Conservation (phyloP, 2,329 filamentous ascomycete genomes). For the Podosphaera aphanis region DNA sequence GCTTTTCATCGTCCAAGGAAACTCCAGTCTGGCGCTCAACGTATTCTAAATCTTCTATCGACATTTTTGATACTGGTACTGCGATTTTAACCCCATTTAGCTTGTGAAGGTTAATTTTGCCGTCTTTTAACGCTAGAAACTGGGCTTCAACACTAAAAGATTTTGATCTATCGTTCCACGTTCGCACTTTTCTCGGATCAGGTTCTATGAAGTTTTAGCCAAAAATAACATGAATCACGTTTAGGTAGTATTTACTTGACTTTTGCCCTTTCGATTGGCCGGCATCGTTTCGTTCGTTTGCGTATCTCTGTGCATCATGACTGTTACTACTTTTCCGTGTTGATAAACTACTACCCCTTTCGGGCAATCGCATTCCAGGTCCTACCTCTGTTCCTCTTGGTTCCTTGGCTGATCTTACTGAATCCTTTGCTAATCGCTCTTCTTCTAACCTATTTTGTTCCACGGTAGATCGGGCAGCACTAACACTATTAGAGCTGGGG, state of each 20-base stretch:
- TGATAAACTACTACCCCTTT: constrained; percentile 57
- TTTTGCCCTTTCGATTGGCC: constrained; percentile 33
- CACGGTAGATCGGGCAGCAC: constrained; percentile 41
- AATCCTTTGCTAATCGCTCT: constrained; percentile 60
- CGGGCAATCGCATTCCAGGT: constrained; percentile 49
- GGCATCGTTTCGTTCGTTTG: constrained; percentile 38
- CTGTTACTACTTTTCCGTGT: constrained; percentile 42
- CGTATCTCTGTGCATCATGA: constrained; percentile 45
- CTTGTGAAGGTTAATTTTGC: constrained; percentile 95
- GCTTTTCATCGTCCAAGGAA: constrained; percentile 79
- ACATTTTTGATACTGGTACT: constrained; percentile 89
- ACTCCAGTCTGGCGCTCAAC: constrained; percentile 73
- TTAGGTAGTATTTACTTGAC: constrained; percentile 36
- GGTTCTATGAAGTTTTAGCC: constrained; percentile 34
- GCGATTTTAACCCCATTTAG: constrained; percentile 96
- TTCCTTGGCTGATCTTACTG: constrained; percentile 39
- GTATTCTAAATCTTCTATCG: constrained; percentile 78
- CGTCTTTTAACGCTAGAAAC: constrained; percentile 80
- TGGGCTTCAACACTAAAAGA: constrained; percentile 95
- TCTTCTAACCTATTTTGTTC: constrained; percentile 65
- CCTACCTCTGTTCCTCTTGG: constrained; percentile 46
- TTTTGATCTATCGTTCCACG: constrained; percentile 85
- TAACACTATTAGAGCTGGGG: constrained; percentile 28
- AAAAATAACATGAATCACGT: neutral
- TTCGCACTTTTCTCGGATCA: constrained; percentile 59